phyloP scores from a whole-genome alignment of 1,284 basidiomycete genomes.

The Limonomyces culmigenus region DNA sequence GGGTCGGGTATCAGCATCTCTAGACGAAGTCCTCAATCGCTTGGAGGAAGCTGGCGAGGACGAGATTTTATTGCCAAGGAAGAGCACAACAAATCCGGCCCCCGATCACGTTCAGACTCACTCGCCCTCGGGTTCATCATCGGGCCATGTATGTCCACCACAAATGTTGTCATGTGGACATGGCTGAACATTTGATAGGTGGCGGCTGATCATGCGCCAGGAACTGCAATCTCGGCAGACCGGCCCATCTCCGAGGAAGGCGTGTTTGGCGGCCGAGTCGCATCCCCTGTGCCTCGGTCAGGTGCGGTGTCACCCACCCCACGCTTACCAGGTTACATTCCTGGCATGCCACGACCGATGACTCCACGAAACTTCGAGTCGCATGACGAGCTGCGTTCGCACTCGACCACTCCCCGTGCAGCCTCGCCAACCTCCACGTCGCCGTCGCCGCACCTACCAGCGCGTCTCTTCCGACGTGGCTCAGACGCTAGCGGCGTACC shows the following conservation, averaged over 20 bases:
- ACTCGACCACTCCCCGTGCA: constrained; percentile 64
- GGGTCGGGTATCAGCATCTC: constrained; percentile 49
- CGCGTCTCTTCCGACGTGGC: background rate
- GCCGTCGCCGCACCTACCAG: background rate
- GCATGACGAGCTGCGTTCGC: constrained; percentile 52
- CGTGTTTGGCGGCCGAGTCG: constrained; percentile 30
- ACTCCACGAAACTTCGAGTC: constrained; percentile 41
- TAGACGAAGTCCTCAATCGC: constrained; percentile 57
- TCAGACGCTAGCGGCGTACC: too few species aligned
- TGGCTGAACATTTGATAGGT: too few species aligned
- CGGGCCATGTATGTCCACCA: too few species aligned
- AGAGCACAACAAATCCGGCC: background rate
- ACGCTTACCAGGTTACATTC: constrained; percentile 65
- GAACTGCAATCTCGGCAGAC: constrained; percentile 55
- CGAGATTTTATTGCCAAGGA: constrained; percentile 52
- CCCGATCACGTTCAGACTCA: background rate
- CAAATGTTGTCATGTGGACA: too few species aligned
- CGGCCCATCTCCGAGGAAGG: constrained; percentile 27
- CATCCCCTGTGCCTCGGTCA: constrained; percentile 24
- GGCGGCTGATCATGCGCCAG: constrained; percentile 17
- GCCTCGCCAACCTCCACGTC: constrained; percentile 31
- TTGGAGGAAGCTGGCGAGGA: constrained; percentile 41
- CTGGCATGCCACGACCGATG: constrained; percentile 76
- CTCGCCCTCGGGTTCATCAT: too few species aligned
- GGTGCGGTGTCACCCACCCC: constrained; percentile 37